Evolutionary conservation across 257 asterid genomes (phyloP).

Genomic region (Dorcoceras hygrometricum): DNA sequence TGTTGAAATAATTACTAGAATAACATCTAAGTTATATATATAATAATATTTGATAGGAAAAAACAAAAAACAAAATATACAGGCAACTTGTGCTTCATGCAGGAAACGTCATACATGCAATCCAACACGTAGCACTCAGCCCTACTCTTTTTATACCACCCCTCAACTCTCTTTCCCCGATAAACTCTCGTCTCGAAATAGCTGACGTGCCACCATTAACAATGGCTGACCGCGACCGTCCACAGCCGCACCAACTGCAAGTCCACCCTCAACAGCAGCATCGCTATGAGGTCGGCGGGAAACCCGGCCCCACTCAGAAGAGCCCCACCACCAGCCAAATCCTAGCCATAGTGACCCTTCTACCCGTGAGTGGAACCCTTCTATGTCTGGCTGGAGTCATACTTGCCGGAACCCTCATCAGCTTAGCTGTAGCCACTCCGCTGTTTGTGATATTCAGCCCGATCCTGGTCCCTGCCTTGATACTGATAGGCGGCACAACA

Average conservation of each 20-base stretch:
- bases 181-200: too few relatives aligned
- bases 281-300: conserved; percentile 31
- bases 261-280: conserved; percentile 28
- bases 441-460: conserved; percentile 60
- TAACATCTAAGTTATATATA: too few relatives aligned
- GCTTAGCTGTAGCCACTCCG: conserved; percentile 49
- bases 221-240: conserved; percentile 42
- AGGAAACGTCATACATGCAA: conserved; percentile 37
- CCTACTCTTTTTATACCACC: conserved; percentile 23
- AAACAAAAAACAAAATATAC: too few relatives aligned
- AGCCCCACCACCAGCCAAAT: conserved; percentile 48
- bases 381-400: conserved; percentile 47
- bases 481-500: conserved; percentile 37
- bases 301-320: conserved; percentile 28
- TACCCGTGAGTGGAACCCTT: conserved; percentile 53
- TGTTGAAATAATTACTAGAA: too few relatives aligned
- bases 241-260: conserved; percentile 39
- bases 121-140: conserved; percentile 44
- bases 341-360: conserved; percentile 47
- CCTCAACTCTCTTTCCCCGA: background rate
- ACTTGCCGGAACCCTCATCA: conserved; percentile 45
- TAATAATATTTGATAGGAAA: too few relatives aligned
- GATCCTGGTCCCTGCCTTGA: conserved; percentile 48
- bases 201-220: background rate
- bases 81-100: conserved; percentile 51